Conservation (phyloP, 169 alveolate genomes). For the Eimeria necatrix region DNA sequence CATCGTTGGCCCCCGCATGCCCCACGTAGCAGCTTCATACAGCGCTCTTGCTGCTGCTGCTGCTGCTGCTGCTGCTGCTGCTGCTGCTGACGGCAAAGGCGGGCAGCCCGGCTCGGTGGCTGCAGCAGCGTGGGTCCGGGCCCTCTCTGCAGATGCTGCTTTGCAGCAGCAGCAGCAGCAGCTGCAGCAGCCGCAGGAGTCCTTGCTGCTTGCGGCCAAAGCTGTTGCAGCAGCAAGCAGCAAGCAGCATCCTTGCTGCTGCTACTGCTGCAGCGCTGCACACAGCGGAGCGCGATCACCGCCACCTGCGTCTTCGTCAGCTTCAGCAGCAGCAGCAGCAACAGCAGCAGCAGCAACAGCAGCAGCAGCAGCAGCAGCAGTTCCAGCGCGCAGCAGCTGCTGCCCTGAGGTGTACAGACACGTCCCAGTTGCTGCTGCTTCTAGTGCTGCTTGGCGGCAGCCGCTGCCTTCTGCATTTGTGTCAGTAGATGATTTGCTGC, state of each 20-base stretch:
- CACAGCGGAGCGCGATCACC: no score
- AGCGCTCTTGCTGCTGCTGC: conserved; percentile 9
- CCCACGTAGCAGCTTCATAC: background rate
- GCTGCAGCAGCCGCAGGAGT: background rate
- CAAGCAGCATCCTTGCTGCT: conserved; percentile 37
- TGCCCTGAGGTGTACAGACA: conserved; percentile 34
- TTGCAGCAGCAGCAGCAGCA: background rate
- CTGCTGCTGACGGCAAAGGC: conserved; percentile 6
- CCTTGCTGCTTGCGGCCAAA: background rate
- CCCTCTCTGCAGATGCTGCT: conserved; percentile 4
- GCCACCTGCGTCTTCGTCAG: background rate
- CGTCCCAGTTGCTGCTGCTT: background rate
- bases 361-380: conserved; percentile 32
- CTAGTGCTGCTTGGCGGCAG: conserved; percentile 21
- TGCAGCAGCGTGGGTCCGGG: conserved; percentile 31
- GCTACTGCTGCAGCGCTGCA: conserved; percentile 10
- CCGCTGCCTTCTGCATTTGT: conserved; percentile 48
- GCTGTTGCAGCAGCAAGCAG: conserved; percentile 43
- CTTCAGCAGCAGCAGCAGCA: no score
- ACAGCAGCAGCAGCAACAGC: background rate
- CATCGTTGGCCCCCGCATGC: conserved; percentile 19
- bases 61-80: conserved; percentile 47
- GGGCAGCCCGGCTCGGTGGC: background rate
- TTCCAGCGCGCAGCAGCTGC: background rate
- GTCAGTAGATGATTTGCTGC: background rate